Conservation (phyloP, 2,329 filamentous ascomycete species). For the Bipolaris victoriae region DNA sequence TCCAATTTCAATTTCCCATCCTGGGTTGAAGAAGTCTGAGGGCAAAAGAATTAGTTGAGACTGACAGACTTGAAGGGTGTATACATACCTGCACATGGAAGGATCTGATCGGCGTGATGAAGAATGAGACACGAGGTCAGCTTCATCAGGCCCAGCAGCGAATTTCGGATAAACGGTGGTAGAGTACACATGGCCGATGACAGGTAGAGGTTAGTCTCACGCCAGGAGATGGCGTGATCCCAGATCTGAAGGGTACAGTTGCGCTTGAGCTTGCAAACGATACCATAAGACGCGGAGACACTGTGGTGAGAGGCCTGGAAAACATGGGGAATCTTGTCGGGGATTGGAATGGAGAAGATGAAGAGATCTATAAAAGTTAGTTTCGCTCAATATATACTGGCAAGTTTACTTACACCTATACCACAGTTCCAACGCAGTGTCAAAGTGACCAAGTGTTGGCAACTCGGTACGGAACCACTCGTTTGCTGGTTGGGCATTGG, state of each 20-base stretch:
- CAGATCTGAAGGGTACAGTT: constrained; percentile 67
- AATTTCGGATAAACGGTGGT: constrained; percentile 50
- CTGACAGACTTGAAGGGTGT: background rate
- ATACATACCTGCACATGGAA: constrained; percentile 43
- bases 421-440: constrained; percentile 56
- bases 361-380: constrained; percentile 51
- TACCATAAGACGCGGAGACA: constrained; percentile 65
- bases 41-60: constrained; percentile 21
- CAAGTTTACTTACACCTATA: constrained; percentile 46
- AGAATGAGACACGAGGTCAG: constrained; percentile 51
- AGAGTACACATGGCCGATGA: constrained; percentile 51
- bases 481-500: constrained; percentile 50
- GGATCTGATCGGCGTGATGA: constrained; percentile 63
- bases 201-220: constrained; percentile 57
- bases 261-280: constrained; percentile 66
- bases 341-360: constrained; percentile 64
- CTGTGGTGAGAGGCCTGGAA: constrained; percentile 69
- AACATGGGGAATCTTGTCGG: constrained; percentile 63
- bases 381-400: background rate
- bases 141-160: constrained; percentile 50
- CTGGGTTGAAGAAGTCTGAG: constrained; percentile 68
- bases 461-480: constrained; percentile 56
- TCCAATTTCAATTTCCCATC: constrained; percentile 68
- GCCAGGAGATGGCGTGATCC: constrained; percentile 69
- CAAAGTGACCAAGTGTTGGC: constrained; percentile 55